A percentile compares a stretch with the other conserved stretches of the same genome.
Evolutionary conservation across 371 early-diverging fungal species (phyloP).

Genomic region (Amoeboradix gromovi): DNA sequence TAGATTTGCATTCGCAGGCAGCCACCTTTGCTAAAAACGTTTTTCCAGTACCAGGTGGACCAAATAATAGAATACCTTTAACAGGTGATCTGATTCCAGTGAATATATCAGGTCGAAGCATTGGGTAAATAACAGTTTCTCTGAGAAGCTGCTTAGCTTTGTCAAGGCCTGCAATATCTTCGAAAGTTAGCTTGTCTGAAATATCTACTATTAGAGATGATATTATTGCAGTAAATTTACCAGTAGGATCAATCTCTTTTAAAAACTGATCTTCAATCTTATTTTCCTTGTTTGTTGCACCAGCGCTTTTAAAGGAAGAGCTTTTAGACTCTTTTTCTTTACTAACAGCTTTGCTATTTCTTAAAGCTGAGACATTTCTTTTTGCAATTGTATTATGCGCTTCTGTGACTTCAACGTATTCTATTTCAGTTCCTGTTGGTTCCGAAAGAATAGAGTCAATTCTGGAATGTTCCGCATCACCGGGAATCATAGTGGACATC

Average conservation of each 20-base stretch:
- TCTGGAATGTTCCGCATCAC: not conserved
- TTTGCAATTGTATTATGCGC: not conserved
- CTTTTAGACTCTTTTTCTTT: not conserved
- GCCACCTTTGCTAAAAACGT: constrained; percentile 76
- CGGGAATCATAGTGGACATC: not conserved
- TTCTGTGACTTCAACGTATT: not conserved
- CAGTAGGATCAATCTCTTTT: not conserved
- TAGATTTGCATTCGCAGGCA: constrained; percentile 63
- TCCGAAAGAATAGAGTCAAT: not conserved
- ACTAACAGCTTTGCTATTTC: not conserved
- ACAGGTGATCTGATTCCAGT: constrained; percentile 50
- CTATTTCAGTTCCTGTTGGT: not conserved
- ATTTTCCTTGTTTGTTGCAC: not conserved
- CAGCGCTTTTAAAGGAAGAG: not conserved
- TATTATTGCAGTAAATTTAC: not conserved
- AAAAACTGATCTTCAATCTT: not conserved
- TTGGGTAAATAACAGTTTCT: constrained; percentile 61
- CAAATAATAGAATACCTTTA: constrained; percentile 32
- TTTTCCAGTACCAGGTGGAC: constrained; percentile 49
- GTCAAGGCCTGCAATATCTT: constrained; percentile 92
- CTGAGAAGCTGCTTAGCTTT: constrained; percentile 84
- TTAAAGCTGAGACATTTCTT: not conserved
- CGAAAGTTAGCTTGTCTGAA: constrained; percentile 21
- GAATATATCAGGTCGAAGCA: constrained; percentile 64
- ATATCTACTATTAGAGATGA: not conserved